Base-by-base conservation (phyloP, 1,284 basidiomycete genomes). In the Meira miltonrushii region DNA sequence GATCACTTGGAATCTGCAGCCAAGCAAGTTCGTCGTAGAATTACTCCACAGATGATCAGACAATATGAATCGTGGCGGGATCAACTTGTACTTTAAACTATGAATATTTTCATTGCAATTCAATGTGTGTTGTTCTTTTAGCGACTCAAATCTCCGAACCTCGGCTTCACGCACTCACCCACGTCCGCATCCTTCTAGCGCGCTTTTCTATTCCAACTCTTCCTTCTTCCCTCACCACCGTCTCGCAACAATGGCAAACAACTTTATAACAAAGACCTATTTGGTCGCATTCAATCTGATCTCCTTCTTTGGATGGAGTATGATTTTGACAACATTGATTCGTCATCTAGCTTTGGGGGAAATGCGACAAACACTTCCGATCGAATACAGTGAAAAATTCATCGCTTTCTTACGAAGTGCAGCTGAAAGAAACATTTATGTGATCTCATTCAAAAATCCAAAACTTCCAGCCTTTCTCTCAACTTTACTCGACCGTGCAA, bases 1-100 rank as follows among this genome's bases (percentile, higher is more conserved):
- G 76, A 81, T 3, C 88, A 92, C 48, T 89, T 97, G 65, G 75
- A 88, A 2, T 77, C 81, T n/a, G 90, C 91, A 0, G 89, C 92
- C 3, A 82, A 79, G 58, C 82, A 82, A 0, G 85, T 90, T 60
- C 85, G 90, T 68, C 84, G 85, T 58, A 86, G 95, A 67, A 95
- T 96, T 68, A 96, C 93, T 0, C 85, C 87, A 1, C 84, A 85
- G n/a, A 86, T 94, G 75, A 58, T 73, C 13, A 53, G 53, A 5
- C 56, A 61, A 52, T 69, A 66, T 50, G 71, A 73, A 53, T 54
- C 39, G 5, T 73, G 71, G 71, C 39, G 69, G 55, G 66, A 70
- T 37, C 66, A 65, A 1, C 61, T 70, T 1, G 51, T 59, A 15
- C 57, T 65, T 46, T 71, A 43, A 62, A 28, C 10, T 19, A 48